A percentile compares a stretch with the other conserved stretches of the same genome.
Conservation (phyloP, 805 yeast genomes). For the Ogataea philodendri region DNA sequence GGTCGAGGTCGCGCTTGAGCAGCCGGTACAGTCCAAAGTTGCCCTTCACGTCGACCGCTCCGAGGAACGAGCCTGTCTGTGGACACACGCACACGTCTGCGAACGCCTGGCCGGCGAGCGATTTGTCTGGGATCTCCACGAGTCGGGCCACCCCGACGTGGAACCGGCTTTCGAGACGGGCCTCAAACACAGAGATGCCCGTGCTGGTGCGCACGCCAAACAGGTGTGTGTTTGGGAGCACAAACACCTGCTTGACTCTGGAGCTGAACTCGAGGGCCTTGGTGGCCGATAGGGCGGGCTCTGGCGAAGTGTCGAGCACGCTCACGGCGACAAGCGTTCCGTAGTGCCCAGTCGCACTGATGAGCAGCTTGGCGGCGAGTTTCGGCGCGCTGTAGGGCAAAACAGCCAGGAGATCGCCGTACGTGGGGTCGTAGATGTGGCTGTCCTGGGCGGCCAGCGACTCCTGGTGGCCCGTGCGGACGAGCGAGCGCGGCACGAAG, state of each 20-base stretch:
- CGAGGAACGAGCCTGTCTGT: conserved; percentile 37
- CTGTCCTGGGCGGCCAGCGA: conserved; percentile 29
- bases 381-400: conserved; percentile 2
- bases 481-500: conserved; percentile 30
- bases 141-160: conserved; percentile 18
- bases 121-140: conserved; percentile 24
- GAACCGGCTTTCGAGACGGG: conserved; percentile 16
- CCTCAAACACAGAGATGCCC: conserved; percentile 30
- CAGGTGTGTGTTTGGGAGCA: not conserved
- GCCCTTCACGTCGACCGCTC: conserved; percentile 51
- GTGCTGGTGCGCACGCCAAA: conserved; percentile 32
- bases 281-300: conserved; percentile 15
- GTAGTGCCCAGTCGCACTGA: conserved; percentile 34
- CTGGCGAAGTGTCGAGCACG: conserved; percentile 11
- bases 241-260: conserved; percentile 34
- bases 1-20: conserved; percentile 4
- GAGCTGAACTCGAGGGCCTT: conserved; percentile 18
- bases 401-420: conserved; percentile 28
- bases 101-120: conserved; percentile 28
- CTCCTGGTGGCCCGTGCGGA: conserved; percentile 27
- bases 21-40: conserved; percentile 45
- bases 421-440: conserved; percentile 37
- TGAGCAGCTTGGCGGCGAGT: conserved; percentile 16
- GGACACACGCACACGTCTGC: conserved; percentile 47
- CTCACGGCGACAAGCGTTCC: conserved; percentile 34